phyloP scores from a whole-genome alignment of 169 alveolate genomes.

The Miamiensis avidus region DNA sequence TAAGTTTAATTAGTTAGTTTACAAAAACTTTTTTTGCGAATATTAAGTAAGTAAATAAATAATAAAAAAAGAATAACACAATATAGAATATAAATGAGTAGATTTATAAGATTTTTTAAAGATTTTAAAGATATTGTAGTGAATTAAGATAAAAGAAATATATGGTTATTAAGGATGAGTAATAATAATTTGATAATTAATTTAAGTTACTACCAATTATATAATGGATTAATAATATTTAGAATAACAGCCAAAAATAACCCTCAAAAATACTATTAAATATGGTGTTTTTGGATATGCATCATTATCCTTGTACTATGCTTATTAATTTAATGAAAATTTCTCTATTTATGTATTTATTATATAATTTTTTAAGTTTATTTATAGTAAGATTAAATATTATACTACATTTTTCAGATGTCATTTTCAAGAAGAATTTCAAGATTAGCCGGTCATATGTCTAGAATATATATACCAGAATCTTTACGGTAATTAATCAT shows the following conservation, averaged over 20 bases:
- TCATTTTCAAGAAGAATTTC: constrained; percentile 39
- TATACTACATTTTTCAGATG: neutral
- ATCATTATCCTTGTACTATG: neutral
- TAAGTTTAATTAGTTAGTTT: too few relatives aligned
- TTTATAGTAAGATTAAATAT: too few relatives aligned
- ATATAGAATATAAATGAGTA: neutral
- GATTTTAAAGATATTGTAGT: neutral
- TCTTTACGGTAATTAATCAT: constrained; percentile 1
- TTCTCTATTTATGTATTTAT: neutral
- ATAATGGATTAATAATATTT: too few relatives aligned
- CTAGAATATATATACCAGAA: constrained; percentile 36
- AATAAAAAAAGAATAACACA: too few relatives aligned
- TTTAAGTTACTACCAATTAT: neutral
- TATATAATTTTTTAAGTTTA: too few relatives aligned
- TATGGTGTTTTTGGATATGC: neutral
- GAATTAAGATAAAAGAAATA: neutral
- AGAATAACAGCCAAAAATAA: neutral
- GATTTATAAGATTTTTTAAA: neutral
- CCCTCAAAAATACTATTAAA: neutral
- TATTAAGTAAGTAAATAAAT: too few relatives aligned
- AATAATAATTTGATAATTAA: too few relatives aligned
- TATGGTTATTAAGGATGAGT: neutral
- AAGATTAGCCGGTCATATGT: constrained; percentile 34
- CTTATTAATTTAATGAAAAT: neutral
- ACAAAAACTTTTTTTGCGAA: too few relatives aligned